Percentiles rank a stretch among this genome's conserved stretches.
phyloP scores from a whole-genome alignment of 176 grass and related monocot genomes.

The Ampelocalamus luodianensis region DNA sequence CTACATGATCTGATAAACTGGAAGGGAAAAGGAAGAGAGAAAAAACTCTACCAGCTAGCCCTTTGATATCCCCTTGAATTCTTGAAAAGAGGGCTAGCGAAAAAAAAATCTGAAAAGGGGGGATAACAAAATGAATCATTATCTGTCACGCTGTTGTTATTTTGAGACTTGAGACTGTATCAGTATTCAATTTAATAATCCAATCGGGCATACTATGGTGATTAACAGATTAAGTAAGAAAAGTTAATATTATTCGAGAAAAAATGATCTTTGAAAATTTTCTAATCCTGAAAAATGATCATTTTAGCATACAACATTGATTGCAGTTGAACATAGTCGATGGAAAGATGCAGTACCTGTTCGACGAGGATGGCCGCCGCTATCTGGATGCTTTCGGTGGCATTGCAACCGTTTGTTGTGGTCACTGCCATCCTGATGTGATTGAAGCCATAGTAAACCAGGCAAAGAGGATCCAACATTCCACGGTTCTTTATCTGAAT shows the following conservation, averaged over 20 bases:
- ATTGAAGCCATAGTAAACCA: constrained; percentile 81
- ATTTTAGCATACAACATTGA: background rate
- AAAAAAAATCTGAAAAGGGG: background rate
- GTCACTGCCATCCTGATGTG: constrained; percentile 92
- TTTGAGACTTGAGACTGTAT: background rate
- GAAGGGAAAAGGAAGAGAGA: background rate
- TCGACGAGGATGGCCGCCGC: constrained; percentile 85
- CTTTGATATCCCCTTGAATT: constrained; percentile 33
- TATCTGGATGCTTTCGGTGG: constrained; percentile 91
- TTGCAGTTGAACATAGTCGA: constrained; percentile 96
- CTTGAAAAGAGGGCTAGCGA: background rate
- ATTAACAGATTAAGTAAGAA: background rate
- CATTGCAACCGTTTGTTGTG: constrained; percentile 87
- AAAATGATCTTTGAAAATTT: background rate
- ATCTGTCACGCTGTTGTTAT: background rate
- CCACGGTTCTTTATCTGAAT: constrained; percentile 87
- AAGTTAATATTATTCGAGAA: background rate
- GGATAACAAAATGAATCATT: background rate
- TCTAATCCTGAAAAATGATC: constrained; percentile 7
- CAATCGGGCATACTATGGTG: background rate
- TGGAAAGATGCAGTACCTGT: constrained; percentile 90
- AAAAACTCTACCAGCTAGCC: background rate
- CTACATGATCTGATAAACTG: background rate
- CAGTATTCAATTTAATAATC: background rate
- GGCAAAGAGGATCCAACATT: constrained; percentile 82